Conservation (phyloP, 768 basidiomycete genomes). For the Dacryopinax primogenitus region DNA sequence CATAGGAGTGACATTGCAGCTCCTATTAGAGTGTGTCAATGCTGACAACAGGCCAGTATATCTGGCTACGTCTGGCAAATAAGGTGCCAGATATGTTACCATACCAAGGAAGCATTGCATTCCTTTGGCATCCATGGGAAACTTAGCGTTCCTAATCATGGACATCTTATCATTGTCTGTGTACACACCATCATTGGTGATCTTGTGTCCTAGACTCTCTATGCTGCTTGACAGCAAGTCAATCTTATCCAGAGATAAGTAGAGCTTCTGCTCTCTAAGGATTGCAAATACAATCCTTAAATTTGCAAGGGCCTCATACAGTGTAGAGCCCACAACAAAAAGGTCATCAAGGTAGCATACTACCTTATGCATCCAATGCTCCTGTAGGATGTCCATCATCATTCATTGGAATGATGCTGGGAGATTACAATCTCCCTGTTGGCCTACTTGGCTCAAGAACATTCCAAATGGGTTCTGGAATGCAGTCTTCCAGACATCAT, state of each 20-base stretch:
- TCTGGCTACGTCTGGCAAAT: not conserved
- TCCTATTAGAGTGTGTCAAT: not conserved
- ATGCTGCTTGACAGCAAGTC: slow-evolving; percentile 25
- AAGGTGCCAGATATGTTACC: not conserved
- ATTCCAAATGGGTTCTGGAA: slow-evolving; percentile 32
- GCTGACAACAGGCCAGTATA: not conserved
- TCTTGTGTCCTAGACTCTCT: slow-evolving; percentile 21
- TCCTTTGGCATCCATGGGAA: not conserved
- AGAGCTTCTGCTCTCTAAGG: slow-evolving; percentile 25
- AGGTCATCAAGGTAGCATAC: slow-evolving; percentile 38
- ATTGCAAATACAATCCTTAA: slow-evolving; percentile 26
- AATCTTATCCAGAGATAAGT: slow-evolving; percentile 27
- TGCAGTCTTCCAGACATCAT: slow-evolving; percentile 9
- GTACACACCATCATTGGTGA: not conserved
- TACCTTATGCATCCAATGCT: slow-evolving; percentile 30
- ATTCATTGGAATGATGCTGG: slow-evolving; percentile 36
- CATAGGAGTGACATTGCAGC: not conserved
- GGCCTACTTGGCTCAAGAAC: slow-evolving; percentile 32
- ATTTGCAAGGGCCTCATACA: slow-evolving; percentile 31
- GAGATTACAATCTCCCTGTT: slow-evolving; percentile 36
- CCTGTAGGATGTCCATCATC: slow-evolving; percentile 33
- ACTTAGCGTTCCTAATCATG: not conserved
- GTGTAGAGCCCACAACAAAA: slow-evolving; percentile 29
- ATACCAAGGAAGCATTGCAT: not conserved
- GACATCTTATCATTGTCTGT: not conserved